Conservation (phyloP, 2,329 filamentous ascomycete species). For the Cadophora gregata region DNA sequence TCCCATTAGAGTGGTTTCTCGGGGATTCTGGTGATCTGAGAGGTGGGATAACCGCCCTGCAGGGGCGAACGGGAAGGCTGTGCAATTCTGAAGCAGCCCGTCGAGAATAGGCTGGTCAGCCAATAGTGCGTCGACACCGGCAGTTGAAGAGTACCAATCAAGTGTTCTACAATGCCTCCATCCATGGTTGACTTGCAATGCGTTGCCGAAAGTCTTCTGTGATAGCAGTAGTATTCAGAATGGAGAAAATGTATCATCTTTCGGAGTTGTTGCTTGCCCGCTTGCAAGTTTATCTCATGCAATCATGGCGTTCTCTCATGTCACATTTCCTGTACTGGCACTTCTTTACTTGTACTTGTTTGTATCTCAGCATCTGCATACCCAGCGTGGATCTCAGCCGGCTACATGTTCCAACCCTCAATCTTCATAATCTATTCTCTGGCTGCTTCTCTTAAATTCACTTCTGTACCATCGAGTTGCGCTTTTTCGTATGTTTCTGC, state of each 20-base stretch:
- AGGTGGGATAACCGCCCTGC: slow-evolving; percentile 10
- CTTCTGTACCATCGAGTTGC: not conserved
- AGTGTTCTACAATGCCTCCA: not conserved
- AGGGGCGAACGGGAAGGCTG: slow-evolving; percentile 29
- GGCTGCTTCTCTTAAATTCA: not conserved
- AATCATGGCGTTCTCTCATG: not conserved
- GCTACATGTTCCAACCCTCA: not conserved
- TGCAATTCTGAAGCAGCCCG: slow-evolving; percentile 25
- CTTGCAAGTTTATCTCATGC: not conserved
- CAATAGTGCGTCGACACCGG: not conserved
- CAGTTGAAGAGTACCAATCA: not conserved
- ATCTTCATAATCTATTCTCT: not conserved
- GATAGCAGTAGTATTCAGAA: not conserved
- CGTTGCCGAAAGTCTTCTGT: not conserved
- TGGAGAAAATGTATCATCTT: not conserved
- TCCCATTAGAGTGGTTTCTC: slow-evolving; percentile 12
- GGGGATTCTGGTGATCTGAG: slow-evolving; percentile 21
- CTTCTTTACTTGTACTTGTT: not conserved
- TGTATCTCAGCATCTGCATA: not conserved
- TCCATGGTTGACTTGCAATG: not conserved
- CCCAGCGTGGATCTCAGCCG: not conserved
- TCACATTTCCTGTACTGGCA: not conserved
- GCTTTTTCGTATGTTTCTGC: not conserved
- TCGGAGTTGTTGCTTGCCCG: too few species aligned
- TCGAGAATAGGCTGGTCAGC: slow-evolving; percentile 23